phyloP scores from a whole-genome alignment of 1,284 basidiomycete species.

The Microbotryum silenes-acaulis region DNA sequence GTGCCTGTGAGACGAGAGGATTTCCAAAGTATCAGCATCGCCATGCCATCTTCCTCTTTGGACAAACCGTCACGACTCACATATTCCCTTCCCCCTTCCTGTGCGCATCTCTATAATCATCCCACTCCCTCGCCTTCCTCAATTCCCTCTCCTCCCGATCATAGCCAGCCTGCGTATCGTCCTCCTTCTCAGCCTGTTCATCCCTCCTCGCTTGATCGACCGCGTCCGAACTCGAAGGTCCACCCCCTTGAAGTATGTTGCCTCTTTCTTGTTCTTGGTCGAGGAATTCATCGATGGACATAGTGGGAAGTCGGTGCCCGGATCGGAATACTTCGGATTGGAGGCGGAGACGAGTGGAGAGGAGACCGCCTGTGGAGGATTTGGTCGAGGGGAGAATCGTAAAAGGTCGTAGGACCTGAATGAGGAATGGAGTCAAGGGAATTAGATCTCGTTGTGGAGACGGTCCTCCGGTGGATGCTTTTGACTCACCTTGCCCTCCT shows the following conservation, averaged over 20 bases:
- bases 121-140: slow-evolving; percentile 30
- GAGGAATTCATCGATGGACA: slow-evolving; percentile 94
- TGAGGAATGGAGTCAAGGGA: not conserved
- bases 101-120: slow-evolving; percentile 34
- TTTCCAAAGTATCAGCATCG: not conserved
- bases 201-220: slow-evolving; percentile 29
- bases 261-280: slow-evolving; percentile 58
- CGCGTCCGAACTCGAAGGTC: slow-evolving; percentile 27
- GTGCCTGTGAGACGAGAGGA: not conserved
- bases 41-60: not conserved
- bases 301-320: slow-evolving; percentile 81
- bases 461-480: not conserved
- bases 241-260: slow-evolving; percentile 35
- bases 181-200: slow-evolving; percentile 27
- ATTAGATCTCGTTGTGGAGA: not conserved
- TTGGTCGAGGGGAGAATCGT: slow-evolving; percentile 77
- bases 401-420: slow-evolving; percentile 60
- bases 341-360: slow-evolving; percentile 53
- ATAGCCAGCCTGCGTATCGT: slow-evolving; percentile 32
- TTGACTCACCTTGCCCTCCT: slow-evolving; percentile 58
- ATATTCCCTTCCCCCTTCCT: slow-evolving; percentile 37
- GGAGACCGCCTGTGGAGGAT: slow-evolving; percentile 41
- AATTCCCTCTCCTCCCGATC: slow-evolving; percentile 23
- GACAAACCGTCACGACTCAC: not conserved
- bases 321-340: slow-evolving; percentile 76